Percentiles rank a stretch among this genome's conserved stretches.
phyloP scores from a whole-genome alignment of 345 rosid genomes.

The Bruguiera sexangula region DNA sequence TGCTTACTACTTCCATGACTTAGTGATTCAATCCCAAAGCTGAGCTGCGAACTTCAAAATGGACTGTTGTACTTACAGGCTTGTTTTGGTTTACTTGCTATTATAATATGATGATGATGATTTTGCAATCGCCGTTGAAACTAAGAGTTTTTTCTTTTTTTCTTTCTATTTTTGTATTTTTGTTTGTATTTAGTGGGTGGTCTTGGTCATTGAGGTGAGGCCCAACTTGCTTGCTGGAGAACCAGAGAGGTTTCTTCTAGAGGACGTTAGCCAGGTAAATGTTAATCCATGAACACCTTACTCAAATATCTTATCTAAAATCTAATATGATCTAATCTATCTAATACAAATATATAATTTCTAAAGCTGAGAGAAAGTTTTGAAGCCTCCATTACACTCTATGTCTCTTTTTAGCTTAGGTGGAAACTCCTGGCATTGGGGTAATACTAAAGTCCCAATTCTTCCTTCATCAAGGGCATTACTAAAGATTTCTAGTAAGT shows the following conservation, averaged over 20 bases:
- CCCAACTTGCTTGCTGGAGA: constrained; percentile 84
- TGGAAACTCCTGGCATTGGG: no score
- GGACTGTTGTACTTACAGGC: not conserved
- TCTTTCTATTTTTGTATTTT: not conserved
- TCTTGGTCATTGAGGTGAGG: constrained; percentile 67
- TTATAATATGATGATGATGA: not conserved
- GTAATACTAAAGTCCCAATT: no score
- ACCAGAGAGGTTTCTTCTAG: constrained; percentile 65
- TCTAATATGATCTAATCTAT: no score
- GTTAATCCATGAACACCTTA: no score
- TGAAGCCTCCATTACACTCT: no score
- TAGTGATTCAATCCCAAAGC: not conserved
- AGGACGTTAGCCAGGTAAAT: constrained; percentile 56
- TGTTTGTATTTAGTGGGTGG: constrained; percentile 56
- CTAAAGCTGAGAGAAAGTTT: no score
- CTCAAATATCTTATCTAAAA: no score
- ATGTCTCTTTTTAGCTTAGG: no score
- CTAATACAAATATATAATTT: no score
- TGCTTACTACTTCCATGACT: no score
- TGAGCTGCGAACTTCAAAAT: not conserved
- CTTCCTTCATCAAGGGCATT: no score
- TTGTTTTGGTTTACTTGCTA: not conserved
- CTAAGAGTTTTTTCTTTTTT: not conserved
- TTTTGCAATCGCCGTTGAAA: not conserved
- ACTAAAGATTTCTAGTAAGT: no score